These are phyloP conservation scores for Lachancea meyersii DNA, from an alignment of 805 yeast genomes.

Conservation along the genomic window DNA sequence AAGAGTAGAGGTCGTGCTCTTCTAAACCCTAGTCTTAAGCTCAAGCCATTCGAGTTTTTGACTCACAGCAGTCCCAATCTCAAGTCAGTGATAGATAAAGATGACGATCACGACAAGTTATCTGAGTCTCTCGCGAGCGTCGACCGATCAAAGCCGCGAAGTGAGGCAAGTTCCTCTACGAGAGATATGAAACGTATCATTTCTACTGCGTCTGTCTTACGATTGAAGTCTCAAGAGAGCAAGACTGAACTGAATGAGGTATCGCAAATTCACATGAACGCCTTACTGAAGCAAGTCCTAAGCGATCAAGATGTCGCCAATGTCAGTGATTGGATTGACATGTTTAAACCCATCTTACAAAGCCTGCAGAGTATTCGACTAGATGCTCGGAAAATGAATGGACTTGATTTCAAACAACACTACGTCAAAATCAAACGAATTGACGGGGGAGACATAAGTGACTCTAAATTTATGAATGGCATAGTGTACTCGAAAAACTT, in stretches of 20 bases:
- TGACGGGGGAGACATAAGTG: constrained; percentile 62
- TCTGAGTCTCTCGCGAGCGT: constrained; percentile 6
- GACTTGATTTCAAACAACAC: constrained; percentile 71
- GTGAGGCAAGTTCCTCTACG: constrained; percentile 5
- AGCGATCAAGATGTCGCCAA: constrained; percentile 49
- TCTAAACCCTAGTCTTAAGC: constrained; percentile 28
- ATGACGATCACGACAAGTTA: constrained; percentile 9
- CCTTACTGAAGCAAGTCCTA: constrained; percentile 52
- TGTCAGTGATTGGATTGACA: constrained; percentile 51
- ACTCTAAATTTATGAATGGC: constrained; percentile 66
- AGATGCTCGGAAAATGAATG: constrained; percentile 57
- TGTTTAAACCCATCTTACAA: constrained; percentile 45
- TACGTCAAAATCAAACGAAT: constrained; percentile 82
- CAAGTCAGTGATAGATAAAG: constrained; percentile 22
- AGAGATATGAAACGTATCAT: constrained; percentile 10
- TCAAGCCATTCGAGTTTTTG: constrained; percentile 20
- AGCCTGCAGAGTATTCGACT: constrained; percentile 54
- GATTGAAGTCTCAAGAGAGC: constrained; percentile 13
- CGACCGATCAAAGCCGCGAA: constrained; percentile 6
- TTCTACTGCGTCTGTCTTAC: constrained; percentile 7
- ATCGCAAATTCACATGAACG: constrained; percentile 40
- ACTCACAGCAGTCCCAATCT: constrained; percentile 33
- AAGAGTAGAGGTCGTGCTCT: constrained; percentile 42
- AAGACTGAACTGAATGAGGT: constrained; percentile 34
- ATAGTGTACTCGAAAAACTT: constrained; percentile 76